These are phyloP conservation scores for Polytrichum commune DNA, from an alignment of 225 moss, liverwort and hornwort genomes.

Conservation along the genomic window DNA sequence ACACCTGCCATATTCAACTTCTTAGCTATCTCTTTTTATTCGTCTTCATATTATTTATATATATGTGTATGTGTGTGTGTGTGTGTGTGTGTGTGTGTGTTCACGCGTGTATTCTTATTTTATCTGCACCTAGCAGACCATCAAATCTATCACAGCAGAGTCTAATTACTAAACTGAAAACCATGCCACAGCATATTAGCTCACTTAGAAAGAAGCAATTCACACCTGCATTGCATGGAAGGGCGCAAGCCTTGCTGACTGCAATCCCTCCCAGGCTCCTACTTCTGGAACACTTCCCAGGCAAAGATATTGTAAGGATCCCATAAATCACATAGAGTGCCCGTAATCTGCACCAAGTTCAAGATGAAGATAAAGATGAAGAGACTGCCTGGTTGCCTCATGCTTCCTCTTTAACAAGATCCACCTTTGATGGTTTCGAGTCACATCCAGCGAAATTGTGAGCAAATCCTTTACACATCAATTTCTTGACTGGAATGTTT, in stretches of 20 bases:
- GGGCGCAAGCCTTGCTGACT: slow-evolving; percentile 47
- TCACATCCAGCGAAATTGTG: too few relatives aligned
- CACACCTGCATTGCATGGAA: slow-evolving; percentile 92
- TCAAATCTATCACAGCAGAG: neutral
- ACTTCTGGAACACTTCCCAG: slow-evolving; percentile 56
- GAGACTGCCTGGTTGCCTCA: neutral
- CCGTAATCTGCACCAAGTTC: neutral
- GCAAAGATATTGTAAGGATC: slow-evolving; percentile 8
- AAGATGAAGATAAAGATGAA: neutral
- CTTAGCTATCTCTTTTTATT: neutral
- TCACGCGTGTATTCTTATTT: neutral
- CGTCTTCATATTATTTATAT: too few relatives aligned
- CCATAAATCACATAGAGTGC: too few relatives aligned
- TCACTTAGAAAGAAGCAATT: slow-evolving; percentile 5
- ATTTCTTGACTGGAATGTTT: too few relatives aligned
- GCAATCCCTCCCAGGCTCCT: slow-evolving; percentile 72
- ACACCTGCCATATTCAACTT: slow-evolving; percentile 53
- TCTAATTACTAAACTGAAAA: neutral
- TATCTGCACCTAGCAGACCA: neutral
- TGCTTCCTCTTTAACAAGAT: too few relatives aligned
- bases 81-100: too few relatives aligned
- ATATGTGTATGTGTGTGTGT: too few relatives aligned
- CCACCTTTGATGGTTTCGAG: too few relatives aligned
- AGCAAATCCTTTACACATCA: too few relatives aligned
- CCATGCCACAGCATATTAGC: slow-evolving; percentile 5